Evolutionary conservation across 2,329 filamentous ascomycete species (phyloP).

Genomic region (Apiospora rasikravindrae): DNA sequence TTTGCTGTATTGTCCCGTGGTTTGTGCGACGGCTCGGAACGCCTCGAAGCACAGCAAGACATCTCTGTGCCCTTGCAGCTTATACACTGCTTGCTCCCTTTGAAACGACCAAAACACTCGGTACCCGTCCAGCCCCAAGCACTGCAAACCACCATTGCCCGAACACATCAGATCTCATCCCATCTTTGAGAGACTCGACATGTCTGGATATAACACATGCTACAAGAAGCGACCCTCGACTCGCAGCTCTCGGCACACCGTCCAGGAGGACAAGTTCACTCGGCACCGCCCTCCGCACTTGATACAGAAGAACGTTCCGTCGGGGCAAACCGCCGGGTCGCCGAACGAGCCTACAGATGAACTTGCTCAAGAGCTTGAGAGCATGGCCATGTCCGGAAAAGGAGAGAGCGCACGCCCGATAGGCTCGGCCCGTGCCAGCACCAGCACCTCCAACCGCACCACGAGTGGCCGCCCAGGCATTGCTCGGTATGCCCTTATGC

Average conservation of each 20-base stretch:
- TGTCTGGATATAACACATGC: not conserved
- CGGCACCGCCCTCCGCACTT: conserved; percentile 28
- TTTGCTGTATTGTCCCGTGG: not conserved
- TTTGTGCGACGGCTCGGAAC: not conserved
- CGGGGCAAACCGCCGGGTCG: conserved; percentile 23
- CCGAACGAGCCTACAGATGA: not conserved
- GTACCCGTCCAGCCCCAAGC: not conserved
- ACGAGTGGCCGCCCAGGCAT: not conserved
- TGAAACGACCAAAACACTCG: not conserved
- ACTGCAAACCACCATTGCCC: not conserved
- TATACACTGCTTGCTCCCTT: not conserved
- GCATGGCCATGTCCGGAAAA: not conserved
- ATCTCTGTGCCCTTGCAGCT: not conserved
- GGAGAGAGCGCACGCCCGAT: not conserved
- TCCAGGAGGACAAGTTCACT: conserved; percentile 23
- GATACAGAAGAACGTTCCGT: conserved; percentile 29
- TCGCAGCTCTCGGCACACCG: not conserved
- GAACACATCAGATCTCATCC: not conserved
- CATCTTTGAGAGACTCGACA: not conserved
- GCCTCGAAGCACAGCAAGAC: not conserved
- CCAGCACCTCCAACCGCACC: not conserved
- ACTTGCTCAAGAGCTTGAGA: not conserved
- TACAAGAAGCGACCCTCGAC: not conserved
- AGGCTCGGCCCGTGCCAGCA: not conserved
- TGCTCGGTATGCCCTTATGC: not conserved